A percentile compares a stretch with the other conserved stretches of the same genome.
Evolutionary conservation across 129 eudicot species (phyloP).

Genomic region (Lactuca sativa): DNA sequence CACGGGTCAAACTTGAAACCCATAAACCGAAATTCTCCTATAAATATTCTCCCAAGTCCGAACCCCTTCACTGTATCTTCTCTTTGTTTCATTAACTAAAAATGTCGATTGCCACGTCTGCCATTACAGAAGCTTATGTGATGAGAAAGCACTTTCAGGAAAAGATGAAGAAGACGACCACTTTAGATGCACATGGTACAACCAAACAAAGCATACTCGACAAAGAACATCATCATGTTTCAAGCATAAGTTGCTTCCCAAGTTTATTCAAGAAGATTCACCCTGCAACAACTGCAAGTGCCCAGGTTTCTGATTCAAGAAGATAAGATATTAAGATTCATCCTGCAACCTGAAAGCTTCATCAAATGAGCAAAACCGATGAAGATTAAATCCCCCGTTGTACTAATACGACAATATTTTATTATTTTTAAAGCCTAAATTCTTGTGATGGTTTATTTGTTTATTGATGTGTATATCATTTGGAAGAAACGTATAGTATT

Average conservation of each 20-base stretch:
- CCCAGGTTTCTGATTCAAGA: neutral
- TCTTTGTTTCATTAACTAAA: neutral
- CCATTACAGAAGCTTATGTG: conserved; percentile 42
- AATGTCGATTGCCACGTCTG: conserved; percentile 30
- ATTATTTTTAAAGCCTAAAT: no score
- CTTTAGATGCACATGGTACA: conserved; percentile 1
- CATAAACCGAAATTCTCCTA: neutral
- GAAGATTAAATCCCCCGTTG: no score
- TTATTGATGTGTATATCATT: no score
- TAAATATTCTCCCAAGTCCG: neutral
- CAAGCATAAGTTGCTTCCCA: conserved; percentile 24
- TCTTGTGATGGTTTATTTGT: no score
- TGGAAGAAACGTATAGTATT: no score
- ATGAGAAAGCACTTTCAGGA: conserved; percentile 39
- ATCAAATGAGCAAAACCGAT: no score
- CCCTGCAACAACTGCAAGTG: neutral
- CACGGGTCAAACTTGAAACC: neutral
- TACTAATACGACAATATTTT: no score
- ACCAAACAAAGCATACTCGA: neutral
- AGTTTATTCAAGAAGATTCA: conserved; percentile 35
- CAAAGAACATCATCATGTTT: neutral
- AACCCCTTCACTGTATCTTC: neutral
- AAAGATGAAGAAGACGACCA: conserved; percentile 26
- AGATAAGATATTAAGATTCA: no score
- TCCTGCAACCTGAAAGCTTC: no score